phyloP scores from a whole-genome alignment of 1,284 basidiomycete species.

The Microbotryum silenes-acaulis region DNA sequence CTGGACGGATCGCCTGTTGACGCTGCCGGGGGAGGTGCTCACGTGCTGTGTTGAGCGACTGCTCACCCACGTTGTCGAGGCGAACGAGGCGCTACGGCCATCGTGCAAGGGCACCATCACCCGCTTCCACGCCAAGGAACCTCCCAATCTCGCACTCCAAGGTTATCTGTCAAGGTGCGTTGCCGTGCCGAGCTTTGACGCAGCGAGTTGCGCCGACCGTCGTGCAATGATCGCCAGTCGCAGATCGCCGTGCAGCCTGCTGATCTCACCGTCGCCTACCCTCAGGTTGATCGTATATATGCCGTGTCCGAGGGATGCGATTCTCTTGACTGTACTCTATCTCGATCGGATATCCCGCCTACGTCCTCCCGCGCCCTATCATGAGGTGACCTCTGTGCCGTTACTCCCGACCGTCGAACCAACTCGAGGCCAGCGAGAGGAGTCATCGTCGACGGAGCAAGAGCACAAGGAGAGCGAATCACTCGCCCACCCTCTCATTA shows the following conservation, averaged over 20 bases:
- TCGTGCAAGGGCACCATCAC: conserved; percentile 15
- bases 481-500: conserved; percentile 11
- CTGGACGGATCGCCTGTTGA: conserved; percentile 5
- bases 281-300: conserved; percentile 23
- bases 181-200: too few relatives aligned
- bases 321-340: conserved; percentile 24
- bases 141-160: conserved; percentile 10
- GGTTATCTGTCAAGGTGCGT: conserved; percentile 21
- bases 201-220: too few relatives aligned
- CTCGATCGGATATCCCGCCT: conserved; percentile 25
- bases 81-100: conserved; percentile 14
- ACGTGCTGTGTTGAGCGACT: conserved; percentile 5
- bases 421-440: too few relatives aligned
- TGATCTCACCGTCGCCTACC: background rate
- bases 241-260: background rate
- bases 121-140: conserved; percentile 27
- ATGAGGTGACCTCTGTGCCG: background rate
- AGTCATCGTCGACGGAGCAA: too few relatives aligned
- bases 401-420: conserved; percentile 8
- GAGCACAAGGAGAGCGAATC: too few relatives aligned
- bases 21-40: conserved; percentile 16
- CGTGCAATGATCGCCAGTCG: too few relatives aligned
- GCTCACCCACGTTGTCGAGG: background rate
- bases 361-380: background rate
- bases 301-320: conserved; percentile 26